phyloP scores from a whole-genome alignment of 805 yeast species.

The Pichia exigua region DNA sequence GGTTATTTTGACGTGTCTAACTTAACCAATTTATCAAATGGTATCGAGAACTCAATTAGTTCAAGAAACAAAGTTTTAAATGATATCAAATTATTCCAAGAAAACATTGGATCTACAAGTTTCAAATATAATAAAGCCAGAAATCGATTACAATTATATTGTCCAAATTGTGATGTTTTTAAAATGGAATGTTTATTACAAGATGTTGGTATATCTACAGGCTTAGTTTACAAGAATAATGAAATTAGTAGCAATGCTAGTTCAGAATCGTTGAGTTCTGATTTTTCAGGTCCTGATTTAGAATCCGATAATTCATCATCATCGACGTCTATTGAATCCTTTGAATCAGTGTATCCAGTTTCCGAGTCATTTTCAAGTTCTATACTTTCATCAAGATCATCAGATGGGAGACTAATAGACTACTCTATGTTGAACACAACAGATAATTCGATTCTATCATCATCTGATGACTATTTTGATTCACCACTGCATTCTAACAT shows the following conservation, averaged over 20 bases:
- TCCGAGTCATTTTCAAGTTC: background rate
- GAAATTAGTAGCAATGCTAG: background rate
- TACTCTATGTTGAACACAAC: background rate
- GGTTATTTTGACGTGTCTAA: constrained; percentile 20
- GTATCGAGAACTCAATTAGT: constrained; percentile 12
- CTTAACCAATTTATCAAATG: constrained; percentile 6
- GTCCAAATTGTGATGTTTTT: constrained; percentile 60
- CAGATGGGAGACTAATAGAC: background rate
- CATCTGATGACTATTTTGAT: background rate
- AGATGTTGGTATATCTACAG: constrained; percentile 49
- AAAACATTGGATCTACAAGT: constrained; percentile 31
- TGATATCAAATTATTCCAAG: constrained; percentile 19
- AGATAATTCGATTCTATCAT: background rate
- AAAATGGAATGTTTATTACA: constrained; percentile 49
- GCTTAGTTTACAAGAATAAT: constrained; percentile 7
- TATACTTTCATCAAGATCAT: background rate
- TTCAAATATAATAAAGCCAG: constrained; percentile 31
- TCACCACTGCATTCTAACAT: background rate
- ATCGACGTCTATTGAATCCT: background rate
- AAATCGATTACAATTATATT: constrained; percentile 37
- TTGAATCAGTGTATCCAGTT: background rate
- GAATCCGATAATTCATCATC: constrained; percentile 1
- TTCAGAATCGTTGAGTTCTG: background rate
- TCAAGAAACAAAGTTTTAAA: constrained; percentile 13
- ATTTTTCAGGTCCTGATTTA: constrained; percentile 8